phyloP scores from a whole-genome alignment of 2,329 filamentous ascomycete genomes.

The Tolypocladium paradoxum region DNA sequence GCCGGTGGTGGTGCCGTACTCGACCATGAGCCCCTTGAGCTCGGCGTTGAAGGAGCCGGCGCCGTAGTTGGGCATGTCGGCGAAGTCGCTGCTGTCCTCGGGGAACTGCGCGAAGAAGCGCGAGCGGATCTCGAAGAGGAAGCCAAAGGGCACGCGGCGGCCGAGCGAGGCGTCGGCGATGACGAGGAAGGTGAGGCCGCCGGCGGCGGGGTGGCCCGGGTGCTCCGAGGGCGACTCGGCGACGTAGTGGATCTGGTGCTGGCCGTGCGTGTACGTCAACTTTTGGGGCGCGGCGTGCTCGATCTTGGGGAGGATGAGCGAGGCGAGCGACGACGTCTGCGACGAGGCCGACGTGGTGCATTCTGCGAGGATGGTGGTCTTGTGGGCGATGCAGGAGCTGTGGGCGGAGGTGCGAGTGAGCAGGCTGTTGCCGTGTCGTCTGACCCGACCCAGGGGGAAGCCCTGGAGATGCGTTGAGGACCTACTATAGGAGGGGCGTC shows the following conservation, averaged over 20 bases:
- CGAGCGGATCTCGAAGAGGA: constrained; percentile 80
- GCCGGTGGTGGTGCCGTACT: constrained; percentile 69
- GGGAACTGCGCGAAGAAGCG: constrained; percentile 69
- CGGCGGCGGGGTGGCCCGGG: constrained; percentile 48
- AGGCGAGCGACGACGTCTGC: constrained; percentile 77
- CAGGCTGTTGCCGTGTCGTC: background rate
- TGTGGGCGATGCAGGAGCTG: constrained; percentile 89
- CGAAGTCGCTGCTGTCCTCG: constrained; percentile 54
- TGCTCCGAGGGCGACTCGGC: constrained; percentile 67
- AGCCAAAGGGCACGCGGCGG: constrained; percentile 85
- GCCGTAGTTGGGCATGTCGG: constrained; percentile 75
- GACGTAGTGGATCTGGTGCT: constrained; percentile 92
- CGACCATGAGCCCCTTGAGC: constrained; percentile 67
- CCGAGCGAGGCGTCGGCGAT: constrained; percentile 73
- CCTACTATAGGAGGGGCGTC: constrained; percentile 66
- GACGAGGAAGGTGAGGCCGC: constrained; percentile 84
- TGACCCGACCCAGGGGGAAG: background rate
- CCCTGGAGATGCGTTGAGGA: constrained; percentile 5
- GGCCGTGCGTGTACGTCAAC: constrained; percentile 86
- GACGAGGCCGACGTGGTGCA: constrained; percentile 79
- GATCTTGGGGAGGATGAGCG: constrained; percentile 92
- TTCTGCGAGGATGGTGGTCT: constrained; percentile 85
- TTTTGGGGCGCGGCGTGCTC: constrained; percentile 70
- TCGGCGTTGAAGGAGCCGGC: constrained; percentile 77
- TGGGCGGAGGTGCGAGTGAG: background rate